phyloP scores from a whole-genome alignment of 768 basidiomycete species.

The Mrakia gelida region DNA sequence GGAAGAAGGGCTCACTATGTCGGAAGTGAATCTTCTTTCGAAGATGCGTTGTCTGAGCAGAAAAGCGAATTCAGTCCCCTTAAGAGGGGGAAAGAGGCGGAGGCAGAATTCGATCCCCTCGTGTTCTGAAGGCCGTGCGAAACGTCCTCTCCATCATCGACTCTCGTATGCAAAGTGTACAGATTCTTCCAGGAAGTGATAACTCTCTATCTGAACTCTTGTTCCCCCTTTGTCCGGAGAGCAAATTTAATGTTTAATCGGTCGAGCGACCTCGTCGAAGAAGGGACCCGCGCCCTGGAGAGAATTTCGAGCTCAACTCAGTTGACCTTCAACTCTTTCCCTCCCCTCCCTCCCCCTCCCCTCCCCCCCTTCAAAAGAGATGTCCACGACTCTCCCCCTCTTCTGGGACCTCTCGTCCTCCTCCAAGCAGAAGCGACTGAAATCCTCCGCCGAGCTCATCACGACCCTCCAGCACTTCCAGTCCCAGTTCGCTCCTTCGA shows the following conservation, averaged over 20 bases:
- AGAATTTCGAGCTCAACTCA: background rate
- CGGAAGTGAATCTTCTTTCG: slow-evolving; percentile 20
- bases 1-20: slow-evolving; percentile 16
- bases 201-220: too few species aligned
- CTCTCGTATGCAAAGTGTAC: too few species aligned
- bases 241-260: too few species aligned
- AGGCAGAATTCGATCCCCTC: too few species aligned
- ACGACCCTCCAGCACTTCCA: slow-evolving; percentile 81
- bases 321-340: background rate
- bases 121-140: too few species aligned
- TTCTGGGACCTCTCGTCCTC: slow-evolving; percentile 90
- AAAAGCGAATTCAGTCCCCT: too few species aligned
- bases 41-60: slow-evolving; percentile 19
- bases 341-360: background rate
- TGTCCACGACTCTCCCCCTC: slow-evolving; percentile 71
- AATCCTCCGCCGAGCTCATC: slow-evolving; percentile 80
- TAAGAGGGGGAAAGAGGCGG: too few species aligned
- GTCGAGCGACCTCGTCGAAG: background rate
- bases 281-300: background rate
- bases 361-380: background rate
- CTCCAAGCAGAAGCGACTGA: slow-evolving; percentile 70
- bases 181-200: too few species aligned
- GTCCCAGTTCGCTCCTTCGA: slow-evolving; percentile 47
- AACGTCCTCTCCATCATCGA: too few species aligned
- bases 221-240: too few species aligned